phyloP scores from a whole-genome alignment of 139 green algal species.

The Picochlorum sp. region DNA sequence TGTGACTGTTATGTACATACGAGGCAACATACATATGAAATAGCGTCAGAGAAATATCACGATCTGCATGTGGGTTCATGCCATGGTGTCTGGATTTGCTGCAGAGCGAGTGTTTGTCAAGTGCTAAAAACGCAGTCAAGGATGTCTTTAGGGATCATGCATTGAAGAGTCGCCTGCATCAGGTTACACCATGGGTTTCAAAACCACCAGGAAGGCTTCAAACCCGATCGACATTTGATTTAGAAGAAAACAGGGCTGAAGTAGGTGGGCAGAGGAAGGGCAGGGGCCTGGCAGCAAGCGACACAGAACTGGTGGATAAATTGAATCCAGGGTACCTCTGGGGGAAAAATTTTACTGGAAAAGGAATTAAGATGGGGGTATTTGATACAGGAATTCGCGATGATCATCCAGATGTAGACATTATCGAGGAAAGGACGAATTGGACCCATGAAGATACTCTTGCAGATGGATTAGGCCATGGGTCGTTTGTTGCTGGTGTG shows the following conservation, averaged over 20 bases:
- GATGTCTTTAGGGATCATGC: too few species aligned
- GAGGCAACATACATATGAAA: too few species aligned
- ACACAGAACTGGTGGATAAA: slow-evolving; percentile 28
- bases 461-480: slow-evolving; percentile 89
- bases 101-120: too few species aligned
- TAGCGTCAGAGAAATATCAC: too few species aligned
- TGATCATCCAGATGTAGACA: slow-evolving; percentile 88
- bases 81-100: too few species aligned
- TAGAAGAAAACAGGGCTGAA: slow-evolving; percentile 4
- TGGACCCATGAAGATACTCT: slow-evolving; percentile 95
- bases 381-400: slow-evolving; percentile 94
- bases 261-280: not conserved
- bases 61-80: too few species aligned
- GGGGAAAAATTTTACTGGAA: slow-evolving; percentile 64
- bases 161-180: not conserved
- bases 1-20: too few species aligned
- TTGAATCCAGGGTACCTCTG: slow-evolving; percentile 65
- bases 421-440: slow-evolving; percentile 92
- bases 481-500: slow-evolving; percentile 95
- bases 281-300: not conserved
- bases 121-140: too few species aligned
- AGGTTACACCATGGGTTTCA: not conserved
- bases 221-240: slow-evolving; percentile 27
- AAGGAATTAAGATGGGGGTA: slow-evolving; percentile 76
- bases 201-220: slow-evolving; percentile 12